Conservation (phyloP, 768 basidiomycete species). For the Clathrus columnatus region DNA sequence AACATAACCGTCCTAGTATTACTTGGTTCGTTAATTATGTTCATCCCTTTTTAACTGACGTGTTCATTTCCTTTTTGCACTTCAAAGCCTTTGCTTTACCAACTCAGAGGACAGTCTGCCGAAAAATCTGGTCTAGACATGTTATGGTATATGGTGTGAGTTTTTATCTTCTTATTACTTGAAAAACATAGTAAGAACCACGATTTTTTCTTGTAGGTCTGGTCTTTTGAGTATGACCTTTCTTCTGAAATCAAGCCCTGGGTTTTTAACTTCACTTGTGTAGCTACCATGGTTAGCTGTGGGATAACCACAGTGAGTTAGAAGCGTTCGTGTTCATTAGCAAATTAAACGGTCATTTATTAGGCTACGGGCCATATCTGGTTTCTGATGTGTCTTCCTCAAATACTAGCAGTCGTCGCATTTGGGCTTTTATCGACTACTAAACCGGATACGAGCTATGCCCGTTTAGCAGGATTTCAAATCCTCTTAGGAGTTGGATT, state of each 20-base stretch:
- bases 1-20: slow-evolving; percentile 9
- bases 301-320: slow-evolving; percentile 21
- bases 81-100: slow-evolving; percentile 26
- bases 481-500: slow-evolving; percentile 31
- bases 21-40: background rate
- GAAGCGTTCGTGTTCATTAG: no score
- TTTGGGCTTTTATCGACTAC: slow-evolving; percentile 30
- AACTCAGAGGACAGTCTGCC: slow-evolving; percentile 25
- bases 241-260: background rate
- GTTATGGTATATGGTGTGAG: slow-evolving; percentile 27
- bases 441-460: slow-evolving; percentile 14
- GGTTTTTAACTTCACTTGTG: background rate
- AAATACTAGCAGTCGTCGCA: slow-evolving; percentile 24
- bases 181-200: background rate
- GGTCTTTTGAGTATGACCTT: background rate
- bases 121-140: slow-evolving; percentile 32
- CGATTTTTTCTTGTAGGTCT: slow-evolving; percentile 8
- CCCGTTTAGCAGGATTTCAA: slow-evolving; percentile 29
- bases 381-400: slow-evolving; percentile 23
- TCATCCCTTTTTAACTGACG: background rate
- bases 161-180: slow-evolving; percentile 12
- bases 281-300: slow-evolving; percentile 18
- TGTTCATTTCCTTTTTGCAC: background rate
- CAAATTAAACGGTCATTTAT: no score
- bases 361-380: slow-evolving; percentile 25